These are phyloP conservation scores for Calonectria pseudoturangicola DNA, from an alignment of 2,329 filamentous ascomycete genomes.

Conservation along the genomic window DNA sequence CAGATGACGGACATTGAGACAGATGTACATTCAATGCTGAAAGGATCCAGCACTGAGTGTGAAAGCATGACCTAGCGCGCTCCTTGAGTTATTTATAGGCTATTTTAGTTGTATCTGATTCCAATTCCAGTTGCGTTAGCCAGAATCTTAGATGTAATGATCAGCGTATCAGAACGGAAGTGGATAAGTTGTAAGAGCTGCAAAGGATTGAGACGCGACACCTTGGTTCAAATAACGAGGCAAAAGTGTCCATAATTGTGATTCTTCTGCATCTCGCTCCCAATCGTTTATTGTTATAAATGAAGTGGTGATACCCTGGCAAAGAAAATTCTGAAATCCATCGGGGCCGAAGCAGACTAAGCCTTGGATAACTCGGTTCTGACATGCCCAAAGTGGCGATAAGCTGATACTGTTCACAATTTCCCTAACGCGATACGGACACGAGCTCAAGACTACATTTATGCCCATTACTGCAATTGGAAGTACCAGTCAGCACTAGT, in stretches of 20 bases:
- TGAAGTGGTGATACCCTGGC: too few relatives aligned
- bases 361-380: neutral
- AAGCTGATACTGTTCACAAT: neutral
- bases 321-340: neutral
- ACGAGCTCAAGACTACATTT: neutral
- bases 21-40: neutral
- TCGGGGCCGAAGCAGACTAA: neutral
- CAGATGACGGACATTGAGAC: conserved; percentile 3
- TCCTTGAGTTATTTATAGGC: too few relatives aligned
- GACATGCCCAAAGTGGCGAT: neutral
- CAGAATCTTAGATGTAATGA: too few relatives aligned
- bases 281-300: too few relatives aligned
- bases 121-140: too few relatives aligned
- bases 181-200: too few relatives aligned
- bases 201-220: too few relatives aligned
- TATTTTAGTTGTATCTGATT: too few relatives aligned
- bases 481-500: neutral
- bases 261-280: too few relatives aligned
- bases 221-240: too few relatives aligned
- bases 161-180: too few relatives aligned
- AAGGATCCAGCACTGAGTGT: neutral
- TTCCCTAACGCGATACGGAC: neutral
- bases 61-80: neutral
- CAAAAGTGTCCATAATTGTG: too few relatives aligned
- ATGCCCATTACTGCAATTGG: neutral